These are phyloP conservation scores for Heterobasidion annosum DNA, from an alignment of 1,284 basidiomycete species.

Conservation along the genomic window DNA sequence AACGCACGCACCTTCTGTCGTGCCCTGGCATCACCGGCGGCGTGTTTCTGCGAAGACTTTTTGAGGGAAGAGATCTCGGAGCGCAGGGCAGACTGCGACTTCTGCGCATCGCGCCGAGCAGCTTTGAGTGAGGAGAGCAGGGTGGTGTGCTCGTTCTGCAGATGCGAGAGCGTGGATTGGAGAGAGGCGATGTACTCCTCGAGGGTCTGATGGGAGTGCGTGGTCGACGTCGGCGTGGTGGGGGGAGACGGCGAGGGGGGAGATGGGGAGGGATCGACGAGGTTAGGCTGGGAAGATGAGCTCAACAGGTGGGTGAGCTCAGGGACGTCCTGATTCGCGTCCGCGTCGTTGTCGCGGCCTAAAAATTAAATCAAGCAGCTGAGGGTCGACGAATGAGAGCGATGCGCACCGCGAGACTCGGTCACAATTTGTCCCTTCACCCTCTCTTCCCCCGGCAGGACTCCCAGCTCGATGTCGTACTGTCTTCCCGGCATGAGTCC, in stretches of 20 bases:
- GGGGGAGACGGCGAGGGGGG: slow-evolving; percentile 10
- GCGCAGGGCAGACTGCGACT: slow-evolving; percentile 61
- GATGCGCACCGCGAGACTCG: slow-evolving; percentile 24
- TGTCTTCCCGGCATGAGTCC: slow-evolving; percentile 72
- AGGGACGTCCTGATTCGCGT: neutral
- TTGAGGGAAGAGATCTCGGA: slow-evolving; percentile 69
- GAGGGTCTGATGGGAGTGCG: slow-evolving; percentile 6
- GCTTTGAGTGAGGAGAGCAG: slow-evolving; percentile 57
- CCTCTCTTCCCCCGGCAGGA: slow-evolving; percentile 52
- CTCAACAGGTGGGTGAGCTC: slow-evolving; percentile 3
- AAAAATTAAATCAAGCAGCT: neutral
- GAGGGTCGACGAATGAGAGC: neutral
- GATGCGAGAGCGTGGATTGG: slow-evolving; percentile 33
- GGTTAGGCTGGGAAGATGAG: neutral
- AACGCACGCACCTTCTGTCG: slow-evolving; percentile 70
- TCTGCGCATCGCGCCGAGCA: slow-evolving; percentile 64
- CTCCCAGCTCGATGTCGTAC: slow-evolving; percentile 70
- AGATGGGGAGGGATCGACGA: slow-evolving; percentile 8
- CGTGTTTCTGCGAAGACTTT: slow-evolving; percentile 62
- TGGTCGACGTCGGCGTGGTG: slow-evolving; percentile 5
- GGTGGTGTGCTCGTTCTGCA: slow-evolving; percentile 51
- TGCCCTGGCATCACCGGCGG: slow-evolving; percentile 52
- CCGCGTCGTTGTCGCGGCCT: slow-evolving; percentile 1
- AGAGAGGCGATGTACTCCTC: slow-evolving; percentile 10
- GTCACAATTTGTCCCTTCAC: slow-evolving; percentile 55